Base-by-base conservation (phyloP, 805 yeast genomes). In the Cyberlindnera mississippiensis region DNA sequence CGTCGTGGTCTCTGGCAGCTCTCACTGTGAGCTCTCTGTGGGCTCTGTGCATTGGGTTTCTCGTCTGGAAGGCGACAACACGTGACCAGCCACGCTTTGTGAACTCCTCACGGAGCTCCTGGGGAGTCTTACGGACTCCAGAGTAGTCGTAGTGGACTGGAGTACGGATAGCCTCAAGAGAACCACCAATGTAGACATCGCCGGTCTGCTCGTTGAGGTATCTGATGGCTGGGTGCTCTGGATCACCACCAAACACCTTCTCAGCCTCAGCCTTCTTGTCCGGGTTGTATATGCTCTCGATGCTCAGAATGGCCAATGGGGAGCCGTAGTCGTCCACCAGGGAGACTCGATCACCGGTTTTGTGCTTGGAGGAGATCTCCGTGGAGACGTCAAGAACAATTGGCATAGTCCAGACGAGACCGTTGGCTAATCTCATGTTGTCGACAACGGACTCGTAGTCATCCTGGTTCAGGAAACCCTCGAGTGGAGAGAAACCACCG, bases 31-130 rank as follows among this genome's bases (percentile, higher is more conserved):
- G 73, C 66, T 90, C 98, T 64, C 97, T 78, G 67, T 90, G 98
- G 27, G 98, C 98, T 64, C 98, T 81, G 67, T 90, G 98, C 97
- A 90, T 91, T 53, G 98, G 98, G 71, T 90, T 90, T 72, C 98
- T 80, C 33, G 98, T 90, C 71, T 90, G 98, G 82, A 90, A 90
- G 27, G 98, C 98, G 36, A 90, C 98, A 41, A 90, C 85, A 57
- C 80, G 74, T 57, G 78, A 75, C 97, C 97, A 90, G 52, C 86
- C 83, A 62, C 84, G 80, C 56, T 77, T 76, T 47, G 69, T 64
- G 60, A 91, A 91, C 69, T 90, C 96, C 18, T 80, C 67, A 67
- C 98, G 81, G 57, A 90, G 75, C 67, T 89, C 95, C 20, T 87
- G 79, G 22, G 98, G 98, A 20, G 96, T 85, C 68, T 83, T 83